Conservation (phyloP, 352 stramenopile genomes). For the Phytophthora hybrid region DNA sequence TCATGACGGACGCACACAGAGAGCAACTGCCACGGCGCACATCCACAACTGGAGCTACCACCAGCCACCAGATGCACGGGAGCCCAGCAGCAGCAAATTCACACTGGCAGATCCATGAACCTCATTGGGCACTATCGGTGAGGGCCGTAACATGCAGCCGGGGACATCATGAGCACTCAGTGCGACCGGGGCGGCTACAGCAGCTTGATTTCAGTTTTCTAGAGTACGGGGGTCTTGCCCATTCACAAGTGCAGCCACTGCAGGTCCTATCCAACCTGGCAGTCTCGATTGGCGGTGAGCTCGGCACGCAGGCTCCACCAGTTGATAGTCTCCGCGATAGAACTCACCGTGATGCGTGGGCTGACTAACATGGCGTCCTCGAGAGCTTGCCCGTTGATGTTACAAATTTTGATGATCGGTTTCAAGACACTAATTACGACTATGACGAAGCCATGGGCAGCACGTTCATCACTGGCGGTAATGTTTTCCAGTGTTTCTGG, state of each 20-base stretch:
- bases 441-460: neutral
- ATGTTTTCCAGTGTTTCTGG: neutral
- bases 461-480: neutral
- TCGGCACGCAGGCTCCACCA: too few species aligned
- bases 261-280: too few species aligned
- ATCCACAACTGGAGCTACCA: neutral
- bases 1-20: neutral
- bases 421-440: neutral
- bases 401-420: too few species aligned
- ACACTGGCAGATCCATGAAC: neutral
- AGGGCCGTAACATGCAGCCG: neutral
- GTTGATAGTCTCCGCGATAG: too few species aligned
- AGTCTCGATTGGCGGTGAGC: too few species aligned
- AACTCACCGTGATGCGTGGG: too few species aligned
- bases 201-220: too few species aligned
- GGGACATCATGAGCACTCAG: neutral
- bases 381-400: too few species aligned
- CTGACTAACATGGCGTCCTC: too few species aligned
- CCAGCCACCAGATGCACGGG: neutral
- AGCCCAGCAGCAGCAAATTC: neutral
- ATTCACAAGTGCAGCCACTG: too few species aligned
- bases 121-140: slow-evolving; percentile 1
- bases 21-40: neutral
- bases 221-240: too few species aligned
- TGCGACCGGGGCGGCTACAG: too few species aligned